These are phyloP conservation scores for Beauveria caledonica DNA, from an alignment of 2,329 filamentous ascomycete species.

Conservation along the genomic window DNA sequence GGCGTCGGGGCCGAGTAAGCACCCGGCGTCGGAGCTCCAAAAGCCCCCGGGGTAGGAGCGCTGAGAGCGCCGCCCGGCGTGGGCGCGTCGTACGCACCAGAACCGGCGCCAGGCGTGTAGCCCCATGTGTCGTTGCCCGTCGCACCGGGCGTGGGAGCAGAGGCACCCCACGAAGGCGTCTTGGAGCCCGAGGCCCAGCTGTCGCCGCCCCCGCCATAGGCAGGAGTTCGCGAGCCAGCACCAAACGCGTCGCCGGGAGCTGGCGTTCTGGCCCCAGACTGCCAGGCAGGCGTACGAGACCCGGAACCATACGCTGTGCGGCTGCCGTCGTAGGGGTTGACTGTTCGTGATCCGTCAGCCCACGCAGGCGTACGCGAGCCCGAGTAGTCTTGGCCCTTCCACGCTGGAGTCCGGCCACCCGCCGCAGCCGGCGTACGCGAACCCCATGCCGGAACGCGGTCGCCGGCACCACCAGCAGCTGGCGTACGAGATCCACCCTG, in stretches of 20 bases:
- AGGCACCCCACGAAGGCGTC: constrained; percentile 64
- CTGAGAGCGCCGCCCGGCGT: constrained; percentile 53
- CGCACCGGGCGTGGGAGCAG: constrained; percentile 50
- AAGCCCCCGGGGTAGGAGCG: constrained; percentile 52
- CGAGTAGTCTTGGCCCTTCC: constrained; percentile 44
- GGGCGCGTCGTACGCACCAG: constrained; percentile 57
- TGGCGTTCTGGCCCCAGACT: constrained; percentile 66
- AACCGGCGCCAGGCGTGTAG: constrained; percentile 43
- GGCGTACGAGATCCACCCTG: constrained; percentile 62
- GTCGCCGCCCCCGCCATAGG: constrained; percentile 47
- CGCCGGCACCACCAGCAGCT: constrained; percentile 48
- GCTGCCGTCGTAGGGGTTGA: constrained; percentile 64
- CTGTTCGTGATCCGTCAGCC: constrained; percentile 58
- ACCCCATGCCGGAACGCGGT: constrained; percentile 72
- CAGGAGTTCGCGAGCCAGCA: constrained; percentile 60
- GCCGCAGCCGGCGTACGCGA: constrained; percentile 49
- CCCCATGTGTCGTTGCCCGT: constrained; percentile 53
- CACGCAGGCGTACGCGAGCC: constrained; percentile 63
- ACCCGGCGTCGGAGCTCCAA: constrained; percentile 65
- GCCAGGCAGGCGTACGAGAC: constrained; percentile 68
- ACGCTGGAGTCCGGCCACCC: constrained; percentile 55
- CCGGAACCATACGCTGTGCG: constrained; percentile 71
- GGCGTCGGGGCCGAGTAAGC: constrained; percentile 59
- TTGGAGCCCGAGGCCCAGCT: constrained; percentile 63
- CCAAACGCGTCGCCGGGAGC: constrained; percentile 53